Conservation (phyloP, 345 rosid genomes). For the Brassica carinata region DNA sequence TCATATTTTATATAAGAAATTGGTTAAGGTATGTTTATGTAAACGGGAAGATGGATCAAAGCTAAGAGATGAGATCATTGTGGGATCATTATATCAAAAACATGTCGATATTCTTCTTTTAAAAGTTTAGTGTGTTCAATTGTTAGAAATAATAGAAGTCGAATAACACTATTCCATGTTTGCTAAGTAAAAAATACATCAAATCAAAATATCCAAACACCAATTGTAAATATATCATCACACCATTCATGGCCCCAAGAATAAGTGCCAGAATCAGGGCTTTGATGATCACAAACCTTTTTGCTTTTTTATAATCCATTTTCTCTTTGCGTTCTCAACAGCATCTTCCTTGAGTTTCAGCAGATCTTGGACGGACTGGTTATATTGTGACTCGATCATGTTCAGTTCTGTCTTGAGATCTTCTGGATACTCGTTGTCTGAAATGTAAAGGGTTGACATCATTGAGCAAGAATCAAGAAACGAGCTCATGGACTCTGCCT, state of each 20-base stretch:
- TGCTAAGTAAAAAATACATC: constrained; percentile 28
- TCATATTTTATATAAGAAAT: no score
- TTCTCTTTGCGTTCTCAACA: constrained; percentile 56
- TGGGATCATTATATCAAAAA: no score
- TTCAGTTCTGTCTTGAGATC: constrained; percentile 60
- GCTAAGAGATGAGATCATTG: no score
- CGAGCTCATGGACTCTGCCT: constrained; percentile 41
- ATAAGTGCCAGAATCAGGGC: constrained; percentile 25
- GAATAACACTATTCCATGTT: constrained; percentile 16
- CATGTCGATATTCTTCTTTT: no score
- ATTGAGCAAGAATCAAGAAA: constrained; percentile 48
- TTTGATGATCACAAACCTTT: constrained; percentile 17
- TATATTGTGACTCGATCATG: constrained; percentile 54
- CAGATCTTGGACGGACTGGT: constrained; percentile 61
- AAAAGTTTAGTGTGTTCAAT: neutral
- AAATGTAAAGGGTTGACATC: constrained; percentile 43
- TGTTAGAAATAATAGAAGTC: neutral
- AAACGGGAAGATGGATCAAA: no score
- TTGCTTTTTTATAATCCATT: constrained; percentile 62
- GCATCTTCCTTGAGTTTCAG: constrained; percentile 69
- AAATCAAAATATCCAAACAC: constrained; percentile 34
- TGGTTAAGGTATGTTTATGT: no score
- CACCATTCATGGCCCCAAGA: constrained; percentile 6
- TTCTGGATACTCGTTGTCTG: constrained; percentile 44
- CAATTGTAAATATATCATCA: neutral